These are phyloP conservation scores for Alternaria longipes DNA, from an alignment of 2,329 filamentous ascomycete genomes.

Conservation along the genomic window DNA sequence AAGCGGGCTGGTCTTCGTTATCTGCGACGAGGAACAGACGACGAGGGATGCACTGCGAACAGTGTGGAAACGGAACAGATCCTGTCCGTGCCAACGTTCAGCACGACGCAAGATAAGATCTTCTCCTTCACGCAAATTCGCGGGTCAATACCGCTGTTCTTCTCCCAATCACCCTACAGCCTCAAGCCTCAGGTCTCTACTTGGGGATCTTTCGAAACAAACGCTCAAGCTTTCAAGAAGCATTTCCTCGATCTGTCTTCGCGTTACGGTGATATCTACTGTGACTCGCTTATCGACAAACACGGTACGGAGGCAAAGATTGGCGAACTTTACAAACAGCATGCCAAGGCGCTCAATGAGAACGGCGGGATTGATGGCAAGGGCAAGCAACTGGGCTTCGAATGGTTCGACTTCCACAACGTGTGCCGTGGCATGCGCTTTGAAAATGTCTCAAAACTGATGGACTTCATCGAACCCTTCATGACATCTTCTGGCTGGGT, in stretches of 20 bases:
- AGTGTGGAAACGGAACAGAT: constrained; percentile 96
- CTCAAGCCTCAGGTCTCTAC: constrained; percentile 86
- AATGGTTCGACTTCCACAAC: constrained; percentile 98
- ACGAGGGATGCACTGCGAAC: constrained; percentile 88
- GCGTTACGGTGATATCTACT: constrained; percentile 79
- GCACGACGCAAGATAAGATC: constrained; percentile 64
- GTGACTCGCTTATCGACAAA: constrained; percentile 88
- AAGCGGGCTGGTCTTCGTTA: constrained; percentile 90
- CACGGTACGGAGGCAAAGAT: constrained; percentile 82
- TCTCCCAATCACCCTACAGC: constrained; percentile 92
- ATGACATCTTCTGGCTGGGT: constrained; percentile 78
- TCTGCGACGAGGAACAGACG: constrained; percentile 87
- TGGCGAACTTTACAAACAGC: constrained; percentile 78
- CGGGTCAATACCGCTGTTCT: constrained; percentile 93
- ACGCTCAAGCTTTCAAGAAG: constrained; percentile 77
- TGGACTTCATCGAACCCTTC: constrained; percentile 73
- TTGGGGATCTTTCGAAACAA: constrained; percentile 81
- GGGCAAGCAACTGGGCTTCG: constrained; percentile 69
- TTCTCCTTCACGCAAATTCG: constrained; percentile 89
- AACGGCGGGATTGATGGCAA: constrained; percentile 59
- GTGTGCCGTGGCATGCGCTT: constrained; percentile 97
- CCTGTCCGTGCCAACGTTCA: constrained; percentile 75
- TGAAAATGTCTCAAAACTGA: constrained; percentile 85
- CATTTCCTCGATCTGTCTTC: constrained; percentile 77
- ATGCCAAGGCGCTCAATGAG: constrained; percentile 72